phyloP scores from a whole-genome alignment of 805 yeast species.

The Candida vartiovaarae region DNA sequence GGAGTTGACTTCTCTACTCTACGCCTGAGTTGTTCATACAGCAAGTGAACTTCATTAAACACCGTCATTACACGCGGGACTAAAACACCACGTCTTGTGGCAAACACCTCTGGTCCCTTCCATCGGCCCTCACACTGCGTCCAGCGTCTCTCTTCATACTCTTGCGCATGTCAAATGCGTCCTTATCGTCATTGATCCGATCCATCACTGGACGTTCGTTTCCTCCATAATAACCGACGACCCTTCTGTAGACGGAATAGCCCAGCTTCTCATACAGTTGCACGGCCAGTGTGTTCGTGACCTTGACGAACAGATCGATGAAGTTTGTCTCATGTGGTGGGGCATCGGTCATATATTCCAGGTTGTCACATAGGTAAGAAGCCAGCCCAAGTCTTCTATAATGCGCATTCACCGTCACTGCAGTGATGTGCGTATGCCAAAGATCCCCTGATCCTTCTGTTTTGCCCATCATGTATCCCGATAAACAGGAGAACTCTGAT shows the following conservation, averaged over 20 bases:
- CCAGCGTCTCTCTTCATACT: conserved; percentile 51
- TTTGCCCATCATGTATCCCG: conserved; percentile 93
- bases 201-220: conserved; percentile 33
- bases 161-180: conserved; percentile 86
- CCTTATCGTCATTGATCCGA: conserved; percentile 55
- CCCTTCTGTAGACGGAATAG: conserved; percentile 77
- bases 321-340: conserved; percentile 78
- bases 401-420: conserved; percentile 81
- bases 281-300: conserved; percentile 74
- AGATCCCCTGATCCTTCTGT: conserved; percentile 80
- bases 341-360: conserved; percentile 69
- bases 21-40: no score
- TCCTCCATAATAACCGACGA: conserved; percentile 77
- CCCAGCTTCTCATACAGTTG: conserved; percentile 82
- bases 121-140: conserved; percentile 49
- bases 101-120: conserved; percentile 49
- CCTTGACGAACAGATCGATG: conserved; percentile 86
- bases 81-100: conserved; percentile 64
- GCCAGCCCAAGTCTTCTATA: conserved; percentile 87
- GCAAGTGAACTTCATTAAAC: not conserved
- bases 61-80: not conserved
- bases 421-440: conserved; percentile 97
- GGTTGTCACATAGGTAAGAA: conserved; percentile 62
- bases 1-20: no score
- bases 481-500: conserved; percentile 34